Evolutionary conservation across 2,329 filamentous ascomycete species (phyloP), one percentile per base, ranked within the genome.

Genomic region (Cladorrhinum sp.): DNA sequence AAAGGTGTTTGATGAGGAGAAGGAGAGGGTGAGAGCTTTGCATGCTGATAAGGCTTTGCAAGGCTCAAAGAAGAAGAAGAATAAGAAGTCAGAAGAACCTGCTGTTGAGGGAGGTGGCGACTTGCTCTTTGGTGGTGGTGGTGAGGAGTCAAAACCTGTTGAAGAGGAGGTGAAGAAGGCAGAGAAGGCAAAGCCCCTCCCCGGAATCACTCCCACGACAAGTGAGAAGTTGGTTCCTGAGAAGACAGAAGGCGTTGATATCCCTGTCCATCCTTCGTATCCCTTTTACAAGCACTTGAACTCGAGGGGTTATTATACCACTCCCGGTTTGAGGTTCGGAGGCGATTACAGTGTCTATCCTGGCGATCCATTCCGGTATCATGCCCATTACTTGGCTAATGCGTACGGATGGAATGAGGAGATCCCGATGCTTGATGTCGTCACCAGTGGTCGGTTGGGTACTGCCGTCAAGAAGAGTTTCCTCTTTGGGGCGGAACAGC

Each of bases 401-500:
- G 86, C 90, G 29, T 85, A 90, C 67, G 86, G 81, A n/a, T 98
- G 92, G 92, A 87, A 97, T 62, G 85, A 96, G 69, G 86, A 92
- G 67, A 88, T 99, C 59, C 84, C 90, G 38, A 79, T 98, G 69
- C 82, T 97, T 66, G 90, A 96, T 66, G 78, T 99, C 13, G 88
- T 98, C 16, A 89, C 87, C 20, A 92, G 92, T 7, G 95, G 95
- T 4, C 83, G 95, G 67, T 75, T 99, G 64, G 95, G 93, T 0
- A 98, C 95, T 1, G 91, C 91, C 54, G 95, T 98, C 20, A 99
- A 99, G 81, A 99, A 99, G 76, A 91, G 91, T 0, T 97, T 92
- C 69, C 77, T 99, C 57, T 82, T 99, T 60, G 93, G 93, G 6
- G 92, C 91, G 0, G 80, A 84, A 67, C 77, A 82, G 57, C 70